Evolutionary conservation across 352 stramenopile species (phyloP), one percentile per base, ranked within the genome.

Genomic region (Plasmopara muralis): DNA sequence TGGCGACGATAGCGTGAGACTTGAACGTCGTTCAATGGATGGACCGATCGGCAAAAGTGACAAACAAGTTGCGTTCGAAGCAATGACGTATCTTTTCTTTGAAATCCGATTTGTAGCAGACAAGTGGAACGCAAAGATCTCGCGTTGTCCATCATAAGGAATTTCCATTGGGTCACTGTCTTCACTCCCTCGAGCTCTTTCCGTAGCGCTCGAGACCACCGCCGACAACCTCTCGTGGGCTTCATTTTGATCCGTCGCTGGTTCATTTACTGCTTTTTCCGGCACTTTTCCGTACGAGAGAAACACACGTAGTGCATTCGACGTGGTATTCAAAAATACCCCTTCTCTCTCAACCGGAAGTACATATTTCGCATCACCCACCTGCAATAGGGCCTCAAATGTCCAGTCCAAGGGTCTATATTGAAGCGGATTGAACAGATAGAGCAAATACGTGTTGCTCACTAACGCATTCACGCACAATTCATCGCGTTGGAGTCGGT

Each of bases 391-490:
- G 0, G 78, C 77, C 29, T 83, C 64, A 57, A 88, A 93, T 6
- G 72, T 87, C 81, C 81, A 93, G 54, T 93, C 81, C 40, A 92
- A 67, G 9, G 83, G 83, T 4, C 79, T 81, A 53, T 87, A 93
- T 48, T 77, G 61, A 35, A 89, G 63, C 40, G 83, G 80, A 47
- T 93, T 93, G 68, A 93, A 93, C 31, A 93, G 52, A 30, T 93
- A 91, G n/a, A 93, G 61, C 57, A 93, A 60, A 62, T 91, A 93
- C 53, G 83, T 84, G 55, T 91, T 93, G 69, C 78, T 87, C 45
- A 89, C 76, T 28, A 93, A 60, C 0, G 80, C 75, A 49, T 93
- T 93, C 13, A 93, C 67, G 47, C 78, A 90, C 37, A 91, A 54
- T 20, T 84, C 70, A 42, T 72, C 57, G 2, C 64, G 45, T 28